Conservation (phyloP, 2,329 filamentous ascomycete species). For the Cyphellophora attinorum region DNA sequence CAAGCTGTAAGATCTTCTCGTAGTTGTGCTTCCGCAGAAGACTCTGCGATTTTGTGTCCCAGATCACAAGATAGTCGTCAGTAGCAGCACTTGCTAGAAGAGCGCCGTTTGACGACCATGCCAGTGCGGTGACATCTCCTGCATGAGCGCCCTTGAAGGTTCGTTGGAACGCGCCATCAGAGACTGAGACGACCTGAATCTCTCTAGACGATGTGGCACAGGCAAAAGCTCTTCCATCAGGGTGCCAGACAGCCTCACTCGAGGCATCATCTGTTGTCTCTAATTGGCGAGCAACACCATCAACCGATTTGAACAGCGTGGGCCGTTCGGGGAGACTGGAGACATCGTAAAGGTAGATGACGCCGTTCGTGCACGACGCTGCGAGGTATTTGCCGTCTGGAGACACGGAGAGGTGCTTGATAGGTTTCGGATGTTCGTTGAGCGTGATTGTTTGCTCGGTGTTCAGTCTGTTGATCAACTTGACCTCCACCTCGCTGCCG, state of each 20-base stretch:
- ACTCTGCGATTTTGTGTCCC: slow-evolving; percentile 83
- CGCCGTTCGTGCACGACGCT: slow-evolving; percentile 78
- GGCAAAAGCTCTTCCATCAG: slow-evolving; percentile 84
- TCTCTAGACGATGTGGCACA: slow-evolving; percentile 73
- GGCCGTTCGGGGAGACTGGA: slow-evolving; percentile 69
- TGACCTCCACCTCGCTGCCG: slow-evolving; percentile 69
- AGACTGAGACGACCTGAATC: slow-evolving; percentile 76
- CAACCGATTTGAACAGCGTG: slow-evolving; percentile 70
- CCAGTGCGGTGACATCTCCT: slow-evolving; percentile 73
- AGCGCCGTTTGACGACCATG: slow-evolving; percentile 92
- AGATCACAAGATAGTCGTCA: slow-evolving; percentile 50
- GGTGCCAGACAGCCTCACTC: slow-evolving; percentile 77
- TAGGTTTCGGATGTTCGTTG: slow-evolving; percentile 72
- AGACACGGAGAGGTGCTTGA: slow-evolving; percentile 88
- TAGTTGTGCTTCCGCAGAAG: slow-evolving; percentile 71
- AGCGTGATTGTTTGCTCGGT: slow-evolving; percentile 67
- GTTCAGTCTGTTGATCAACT: slow-evolving; percentile 74
- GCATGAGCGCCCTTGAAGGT: slow-evolving; percentile 70
- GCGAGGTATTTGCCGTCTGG: slow-evolving; percentile 65
- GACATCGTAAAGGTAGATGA: slow-evolving; percentile 68
- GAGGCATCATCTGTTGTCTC: slow-evolving; percentile 70
- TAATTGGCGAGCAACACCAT: slow-evolving; percentile 70
- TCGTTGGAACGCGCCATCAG: slow-evolving; percentile 81
- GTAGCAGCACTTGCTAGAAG: slow-evolving; percentile 60
- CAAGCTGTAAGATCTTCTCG: slow-evolving; percentile 71